Conservation (phyloP, 441 rosid species). For the Pelargonium cotyledonis region DNA sequence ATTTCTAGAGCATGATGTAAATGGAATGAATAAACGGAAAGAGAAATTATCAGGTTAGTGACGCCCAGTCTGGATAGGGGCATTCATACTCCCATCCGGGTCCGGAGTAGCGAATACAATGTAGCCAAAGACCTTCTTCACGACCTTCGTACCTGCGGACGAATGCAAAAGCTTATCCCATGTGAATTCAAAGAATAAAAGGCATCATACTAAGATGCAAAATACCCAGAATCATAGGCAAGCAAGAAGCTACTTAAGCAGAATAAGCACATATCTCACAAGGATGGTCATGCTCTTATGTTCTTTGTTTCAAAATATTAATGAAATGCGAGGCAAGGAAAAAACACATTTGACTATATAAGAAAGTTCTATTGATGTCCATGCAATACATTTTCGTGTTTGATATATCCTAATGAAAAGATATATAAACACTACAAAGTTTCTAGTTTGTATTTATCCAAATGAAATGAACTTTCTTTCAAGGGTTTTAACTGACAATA, state of each 20-base stretch:
- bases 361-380: neutral
- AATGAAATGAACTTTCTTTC: neutral
- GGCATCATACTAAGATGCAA: neutral
- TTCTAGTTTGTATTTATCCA: neutral
- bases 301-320: neutral
- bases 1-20: neutral
- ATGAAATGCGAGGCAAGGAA: neutral
- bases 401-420: neutral
- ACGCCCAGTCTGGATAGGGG: constrained; percentile 74
- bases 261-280: neutral
- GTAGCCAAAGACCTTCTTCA: constrained; percentile 84
- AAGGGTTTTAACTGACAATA: neutral
- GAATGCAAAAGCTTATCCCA: no score
- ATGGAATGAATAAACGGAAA: neutral
- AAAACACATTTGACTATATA: neutral
- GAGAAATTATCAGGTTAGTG: constrained; percentile 22
- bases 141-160: constrained; percentile 56
- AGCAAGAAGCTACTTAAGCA: neutral
- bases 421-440: neutral
- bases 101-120: constrained; percentile 70
- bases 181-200: no score
- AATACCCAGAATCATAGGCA: neutral
- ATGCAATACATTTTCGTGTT: neutral
- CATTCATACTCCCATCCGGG: constrained; percentile 84
- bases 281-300: neutral